A percentile compares a stretch with the other conserved stretches of the same genome.
These are phyloP conservation scores for Avena sativa DNA, from an alignment of 176 grass and related monocot genomes.

Conservation along the genomic window DNA sequence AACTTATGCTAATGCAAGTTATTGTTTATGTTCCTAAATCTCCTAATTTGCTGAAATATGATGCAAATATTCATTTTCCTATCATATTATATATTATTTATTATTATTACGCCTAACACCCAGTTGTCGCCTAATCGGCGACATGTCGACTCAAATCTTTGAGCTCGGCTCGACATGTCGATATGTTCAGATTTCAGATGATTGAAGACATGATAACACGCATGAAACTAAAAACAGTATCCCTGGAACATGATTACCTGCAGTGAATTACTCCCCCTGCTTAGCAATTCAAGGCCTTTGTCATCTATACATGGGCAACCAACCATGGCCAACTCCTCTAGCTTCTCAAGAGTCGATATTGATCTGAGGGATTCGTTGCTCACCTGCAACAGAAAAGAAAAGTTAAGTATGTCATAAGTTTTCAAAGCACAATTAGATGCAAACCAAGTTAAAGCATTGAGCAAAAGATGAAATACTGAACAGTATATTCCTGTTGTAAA, in stretches of 20 bases:
- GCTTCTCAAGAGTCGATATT: constrained; percentile 80
- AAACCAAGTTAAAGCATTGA: constrained; percentile 23
- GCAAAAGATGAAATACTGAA: not conserved
- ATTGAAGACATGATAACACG: constrained; percentile 24
- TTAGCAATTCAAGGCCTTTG: constrained; percentile 75
- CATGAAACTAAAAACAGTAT: not conserved
- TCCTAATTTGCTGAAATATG: no score
- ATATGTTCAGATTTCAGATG: constrained; percentile 12
- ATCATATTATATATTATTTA: no score
- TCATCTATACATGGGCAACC: constrained; percentile 83
- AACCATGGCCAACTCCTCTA: constrained; percentile 85
- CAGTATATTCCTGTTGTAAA: not conserved
- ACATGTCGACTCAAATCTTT: no score
- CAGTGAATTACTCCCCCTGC: constrained; percentile 66
- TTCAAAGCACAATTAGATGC: constrained; percentile 11
- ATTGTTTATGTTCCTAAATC: no score
- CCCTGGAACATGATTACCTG: constrained; percentile 55
- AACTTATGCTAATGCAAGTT: no score
- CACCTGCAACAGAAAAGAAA: constrained; percentile 55
- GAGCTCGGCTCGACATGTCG: no score
- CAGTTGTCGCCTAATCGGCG: no score
- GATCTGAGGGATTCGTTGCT: constrained; percentile 82
- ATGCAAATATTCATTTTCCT: no score
- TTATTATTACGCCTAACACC: no score
- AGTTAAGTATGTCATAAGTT: constrained; percentile 31